Base-by-base conservation (phyloP, 2,329 filamentous ascomycete species). In the Aspergillus sergii region DNA sequence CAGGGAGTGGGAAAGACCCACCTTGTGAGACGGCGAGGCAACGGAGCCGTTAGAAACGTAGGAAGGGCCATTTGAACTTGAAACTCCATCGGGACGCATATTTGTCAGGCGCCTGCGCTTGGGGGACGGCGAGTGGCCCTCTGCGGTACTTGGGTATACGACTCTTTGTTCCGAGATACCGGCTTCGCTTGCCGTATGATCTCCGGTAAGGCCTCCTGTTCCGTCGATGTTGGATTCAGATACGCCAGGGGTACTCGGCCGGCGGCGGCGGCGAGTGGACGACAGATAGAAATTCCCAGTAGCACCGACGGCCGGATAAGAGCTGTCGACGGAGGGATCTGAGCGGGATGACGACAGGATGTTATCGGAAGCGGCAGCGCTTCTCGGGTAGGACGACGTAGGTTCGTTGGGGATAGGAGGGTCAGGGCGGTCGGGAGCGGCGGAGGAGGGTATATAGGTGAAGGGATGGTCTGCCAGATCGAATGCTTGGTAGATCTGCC, bases 391-490 rank as follows among this genome's bases (percentile, higher is more conserved):
- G 64, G 68, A 81, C 73, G 82, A 75, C 78, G 84, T 74, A 78
- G 78, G 77, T 74, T 80, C 76, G 72, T 82, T 78, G 78, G 80
- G 78, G 70, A 80, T 84, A 83, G 86, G 83, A 76, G 81, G 83
- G 81, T 84, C 79, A 84, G 86, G 85, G 83, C 85, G 79, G 88
- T 89, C 89, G 87, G 89, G 81, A 83, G 84, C 83, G 87, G 84
- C 82, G 85, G 85, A 86, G 85, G 86, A 82, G 79, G 80, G 78
- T 79, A 76, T 78, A 77, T 81, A 79, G 76, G 80, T 82, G 80
- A 85, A 82, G 77, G 75, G 82, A 83, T 88, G 85, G 87, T 90
- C 85, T 85, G 89, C 90, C 90, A 92, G 89, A 85, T 88, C 89
- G 88, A 88, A 81, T 79, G 79, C 80, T 81, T 68, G 55, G 55